Evolutionary conservation across 352 stramenopile genomes (phyloP), one percentile per base, ranked within the genome.

Genomic region (Chrysophaeum taylorii): DNA sequence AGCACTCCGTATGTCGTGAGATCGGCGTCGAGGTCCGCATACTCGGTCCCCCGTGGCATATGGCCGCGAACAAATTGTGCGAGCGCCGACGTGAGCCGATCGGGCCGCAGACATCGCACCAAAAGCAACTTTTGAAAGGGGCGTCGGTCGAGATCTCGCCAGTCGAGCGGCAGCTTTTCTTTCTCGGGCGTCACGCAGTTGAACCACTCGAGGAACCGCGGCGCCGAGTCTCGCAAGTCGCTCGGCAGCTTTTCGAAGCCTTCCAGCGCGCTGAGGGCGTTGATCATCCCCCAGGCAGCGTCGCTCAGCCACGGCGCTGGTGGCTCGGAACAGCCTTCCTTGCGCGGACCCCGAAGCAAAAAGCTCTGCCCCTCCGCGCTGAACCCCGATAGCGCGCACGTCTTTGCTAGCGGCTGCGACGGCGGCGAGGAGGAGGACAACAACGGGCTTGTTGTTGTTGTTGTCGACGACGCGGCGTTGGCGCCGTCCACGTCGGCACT

Each of bases 161-260:
- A 96, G 68, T 94, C 87, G 12, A 94, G 70, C 0, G 90, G 90
- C 0, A 96, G 74, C 67, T 94, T 93, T 68, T 96, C 90, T 0
- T 77, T 73, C 74, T 96, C 90, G 0, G 90, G 89, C 0, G 74
- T 83, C 0, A 83, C 76, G 0, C 82, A 80, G 70, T 94, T 92
- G 77, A 92, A 96, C 90, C 90, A 96, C 77, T 96, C 90, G 7
- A 79, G 76, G 75, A 96, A 96, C 14, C 90, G 84, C 31, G 87
- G 86, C 61, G 90, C 87, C 14, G 84, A 92, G 48, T 96, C 88
- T 66, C 91, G 85, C 0, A 96, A 75, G 75, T 96, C 90, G 9
- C 79, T 79, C 0, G 86, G 80, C 25, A 96, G 92, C 21, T 85
- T 76, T 29, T 93, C 85, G 64, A 94, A 95, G 9, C 86, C 85